These are phyloP conservation scores for Syncephalastrum contaminatum DNA, from an alignment of 371 early-diverging fungal species.

Conservation along the genomic window DNA sequence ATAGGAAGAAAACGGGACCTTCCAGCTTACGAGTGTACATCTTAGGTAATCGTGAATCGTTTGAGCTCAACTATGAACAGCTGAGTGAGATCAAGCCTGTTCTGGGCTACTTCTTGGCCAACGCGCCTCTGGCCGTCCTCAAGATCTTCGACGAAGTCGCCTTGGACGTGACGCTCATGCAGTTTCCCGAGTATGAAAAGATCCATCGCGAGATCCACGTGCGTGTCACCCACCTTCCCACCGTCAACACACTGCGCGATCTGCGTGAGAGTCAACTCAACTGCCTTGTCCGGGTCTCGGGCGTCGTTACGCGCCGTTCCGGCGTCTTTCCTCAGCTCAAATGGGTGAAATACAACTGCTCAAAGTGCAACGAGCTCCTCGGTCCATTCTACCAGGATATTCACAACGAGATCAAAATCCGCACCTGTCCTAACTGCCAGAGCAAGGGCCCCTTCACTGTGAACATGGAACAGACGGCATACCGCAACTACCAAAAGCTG, in stretches of 20 bases:
- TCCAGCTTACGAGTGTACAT: neutral
- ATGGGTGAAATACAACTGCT: conserved; percentile 97
- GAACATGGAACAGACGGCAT: conserved; percentile 93
- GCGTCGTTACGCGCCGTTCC: conserved; percentile 96
- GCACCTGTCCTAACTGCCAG: conserved; percentile 94
- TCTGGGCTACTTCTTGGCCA: conserved; percentile 85
- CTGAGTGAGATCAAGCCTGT: conserved; percentile 73
- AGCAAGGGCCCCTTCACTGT: conserved; percentile 91
- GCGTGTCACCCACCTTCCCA: conserved; percentile 92
- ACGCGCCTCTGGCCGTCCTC: conserved; percentile 85
- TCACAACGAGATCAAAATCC: conserved; percentile 81
- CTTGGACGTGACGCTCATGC: conserved; percentile 81
- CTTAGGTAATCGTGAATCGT: conserved; percentile 79
- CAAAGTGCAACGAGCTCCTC: conserved; percentile 91
- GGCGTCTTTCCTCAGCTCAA: conserved; percentile 97
- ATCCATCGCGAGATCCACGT: conserved; percentile 96
- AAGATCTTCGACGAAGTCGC: conserved; percentile 95
- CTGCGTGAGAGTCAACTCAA: conserved; percentile 94
- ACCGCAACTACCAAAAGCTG: conserved; percentile 98
- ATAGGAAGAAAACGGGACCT: neutral
- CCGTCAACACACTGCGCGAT: conserved; percentile 84
- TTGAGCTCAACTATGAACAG: conserved; percentile 89
- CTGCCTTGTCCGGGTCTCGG: conserved; percentile 90
- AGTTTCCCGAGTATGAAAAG: conserved; percentile 92
- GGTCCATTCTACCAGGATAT: conserved; percentile 97